These are phyloP conservation scores for Dioscorea dumetorum DNA, from an alignment of 106 monocot species.

Conservation along the genomic window DNA sequence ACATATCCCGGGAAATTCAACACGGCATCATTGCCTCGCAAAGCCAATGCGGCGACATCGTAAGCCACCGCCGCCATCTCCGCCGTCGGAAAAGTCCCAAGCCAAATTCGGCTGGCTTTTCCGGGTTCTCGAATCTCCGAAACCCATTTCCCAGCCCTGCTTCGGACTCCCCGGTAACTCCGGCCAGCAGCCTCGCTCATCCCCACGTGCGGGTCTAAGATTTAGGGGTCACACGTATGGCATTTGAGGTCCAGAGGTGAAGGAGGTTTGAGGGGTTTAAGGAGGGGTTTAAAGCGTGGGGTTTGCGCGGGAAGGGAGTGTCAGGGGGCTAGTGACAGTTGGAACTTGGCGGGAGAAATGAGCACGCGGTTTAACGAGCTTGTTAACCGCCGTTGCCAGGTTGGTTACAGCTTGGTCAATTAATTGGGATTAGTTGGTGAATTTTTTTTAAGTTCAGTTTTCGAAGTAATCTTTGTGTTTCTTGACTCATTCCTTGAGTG, in stretches of 20 bases:
- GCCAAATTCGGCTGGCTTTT: slow-evolving; percentile 30
- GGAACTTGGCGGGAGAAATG: too few relatives aligned
- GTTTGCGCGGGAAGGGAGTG: slow-evolving; percentile 9
- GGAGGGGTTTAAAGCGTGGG: not conserved
- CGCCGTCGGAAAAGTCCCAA: slow-evolving; percentile 33
- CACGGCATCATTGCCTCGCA: slow-evolving; percentile 22
- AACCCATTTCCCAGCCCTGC: slow-evolving; percentile 38
- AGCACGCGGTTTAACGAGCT: too few relatives aligned
- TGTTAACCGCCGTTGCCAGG: too few relatives aligned
- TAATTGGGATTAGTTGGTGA: too few relatives aligned
- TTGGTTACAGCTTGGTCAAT: too few relatives aligned
- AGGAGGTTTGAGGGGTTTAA: not conserved
- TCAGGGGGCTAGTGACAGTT: not conserved
- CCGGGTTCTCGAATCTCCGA: slow-evolving; percentile 47
- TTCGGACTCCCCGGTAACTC: slow-evolving; percentile 33
- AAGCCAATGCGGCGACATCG: slow-evolving; percentile 31
- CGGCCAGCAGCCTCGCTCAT: not conserved
- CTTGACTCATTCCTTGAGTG: too few relatives aligned
- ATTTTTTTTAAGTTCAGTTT: too few relatives aligned
- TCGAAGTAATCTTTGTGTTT: too few relatives aligned
- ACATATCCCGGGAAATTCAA: slow-evolving; percentile 22
- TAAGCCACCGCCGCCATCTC: slow-evolving; percentile 47
- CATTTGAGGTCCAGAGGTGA: not conserved
- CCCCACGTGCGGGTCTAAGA: not conserved
- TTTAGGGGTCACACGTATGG: too few relatives aligned